Conservation (phyloP, 1,139 yeast genomes). For the Saccharomyces hybrid region DNA sequence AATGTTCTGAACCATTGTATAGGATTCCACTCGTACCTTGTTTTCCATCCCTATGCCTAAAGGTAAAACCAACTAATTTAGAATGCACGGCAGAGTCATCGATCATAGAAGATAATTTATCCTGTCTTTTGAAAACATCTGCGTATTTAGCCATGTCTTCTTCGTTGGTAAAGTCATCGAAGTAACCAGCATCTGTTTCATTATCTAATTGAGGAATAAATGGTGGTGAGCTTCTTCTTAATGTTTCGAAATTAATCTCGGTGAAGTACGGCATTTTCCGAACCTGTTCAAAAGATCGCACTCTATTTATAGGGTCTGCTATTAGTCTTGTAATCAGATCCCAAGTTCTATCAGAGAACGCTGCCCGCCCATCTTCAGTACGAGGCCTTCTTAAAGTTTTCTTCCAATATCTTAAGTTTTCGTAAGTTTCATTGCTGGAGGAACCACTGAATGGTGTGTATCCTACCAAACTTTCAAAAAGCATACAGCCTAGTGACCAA, state of each 20-base stretch:
- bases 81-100: slow-evolving; percentile 57
- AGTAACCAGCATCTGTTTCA: slow-evolving; percentile 97
- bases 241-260: slow-evolving; percentile 69
- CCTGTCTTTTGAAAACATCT: slow-evolving; percentile 88
- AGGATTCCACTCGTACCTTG: slow-evolving; percentile 35
- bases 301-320: slow-evolving; percentile 68
- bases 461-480: slow-evolving; percentile 87
- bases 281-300: slow-evolving; percentile 73
- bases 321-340: slow-evolving; percentile 68
- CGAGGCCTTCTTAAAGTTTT: slow-evolving; percentile 83
- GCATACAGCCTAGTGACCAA: slow-evolving; percentile 96
- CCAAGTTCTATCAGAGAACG: slow-evolving; percentile 97
- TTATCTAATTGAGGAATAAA: slow-evolving; percentile 94
- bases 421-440: slow-evolving; percentile 88
- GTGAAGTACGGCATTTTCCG: slow-evolving; percentile 72
- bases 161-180: slow-evolving; percentile 94
- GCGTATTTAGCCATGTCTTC: slow-evolving; percentile 97
- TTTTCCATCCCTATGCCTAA: slow-evolving; percentile 69
- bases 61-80: slow-evolving; percentile 92
- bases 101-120: slow-evolving; percentile 73
- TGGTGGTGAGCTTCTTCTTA: slow-evolving; percentile 75
- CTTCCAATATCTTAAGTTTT: slow-evolving; percentile 90
- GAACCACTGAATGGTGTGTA: slow-evolving; percentile 97
- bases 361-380: slow-evolving; percentile 83
- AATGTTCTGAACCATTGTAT: slow-evolving; percentile 32